Base-by-base conservation (phyloP, 345 rosid species). In the Rhizophora mangle region DNA sequence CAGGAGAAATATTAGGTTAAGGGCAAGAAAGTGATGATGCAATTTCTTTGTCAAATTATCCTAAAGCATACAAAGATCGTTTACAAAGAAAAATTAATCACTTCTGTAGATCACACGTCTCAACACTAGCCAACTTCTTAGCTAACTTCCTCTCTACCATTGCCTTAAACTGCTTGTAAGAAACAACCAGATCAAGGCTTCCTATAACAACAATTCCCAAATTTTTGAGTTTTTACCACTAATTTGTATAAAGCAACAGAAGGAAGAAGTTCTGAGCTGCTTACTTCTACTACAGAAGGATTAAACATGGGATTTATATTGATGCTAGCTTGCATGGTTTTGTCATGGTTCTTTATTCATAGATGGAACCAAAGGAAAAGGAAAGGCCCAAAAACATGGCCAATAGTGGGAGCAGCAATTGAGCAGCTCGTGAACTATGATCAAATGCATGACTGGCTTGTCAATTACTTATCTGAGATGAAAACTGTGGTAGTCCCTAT, bases 381-480 rank as follows among this genome's bases (percentile, higher is more conserved):
- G 61, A 83, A 72, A 62, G 98, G 96, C 27, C 96, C 98, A 0
- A 94, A 84, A 76, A 87, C 97, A n/a, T 91, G 98, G 98, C 97
- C 98, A 39, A 66, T 89, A 63, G 80, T 94, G 2, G 98, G 98
- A 67, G 97, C 97, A 53, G 95, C 93, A 3, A 72, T 94, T 27
- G 97, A 94, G 63, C 97, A 94, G 72, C 76, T 94, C 0, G 21
- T 85, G 64, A 94, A 91, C 73, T 91, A 82, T 66, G 91, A 89
- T 55, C 68, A 86, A 57, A 94, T 94, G 98, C 98, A 94, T 6
- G 97, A 94, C 37, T 94, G 98, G 98, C 83, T 94, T 32, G 92
- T 89, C 49, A 78, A 78, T 20, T 91, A 89, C 73, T 70, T 94
- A 15, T 85, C 89, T 0, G 72, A 84, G 64, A 77, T 73, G 32